Evolutionary conservation across 73 alveolate genomes (phyloP).

Genomic region (Paramecium octaurelia): DNA sequence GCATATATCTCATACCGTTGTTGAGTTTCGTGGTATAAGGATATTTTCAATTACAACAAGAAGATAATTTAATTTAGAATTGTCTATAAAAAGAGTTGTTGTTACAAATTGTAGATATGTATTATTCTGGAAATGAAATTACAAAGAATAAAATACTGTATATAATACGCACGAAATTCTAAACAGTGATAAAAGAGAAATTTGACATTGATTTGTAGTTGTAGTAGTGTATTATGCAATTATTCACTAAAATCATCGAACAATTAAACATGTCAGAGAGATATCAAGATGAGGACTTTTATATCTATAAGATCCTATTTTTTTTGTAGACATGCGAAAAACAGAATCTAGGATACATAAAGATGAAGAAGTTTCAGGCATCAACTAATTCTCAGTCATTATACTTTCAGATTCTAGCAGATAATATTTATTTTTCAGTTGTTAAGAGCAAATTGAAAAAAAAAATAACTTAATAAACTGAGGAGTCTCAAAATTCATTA

Average conservation of each 20-base stretch:
- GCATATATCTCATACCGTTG: background rate
- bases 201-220: background rate
- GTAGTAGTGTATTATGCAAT: background rate
- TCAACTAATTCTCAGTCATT: background rate
- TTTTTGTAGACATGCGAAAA: background rate
- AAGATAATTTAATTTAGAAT: background rate
- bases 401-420: background rate
- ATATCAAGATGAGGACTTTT: background rate
- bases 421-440: background rate
- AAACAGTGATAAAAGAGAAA: background rate
- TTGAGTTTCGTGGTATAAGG: background rate
- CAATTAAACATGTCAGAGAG: background rate
- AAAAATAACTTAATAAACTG: background rate
- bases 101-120: background rate
- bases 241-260: background rate
- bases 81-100: background rate
- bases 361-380: background rate
- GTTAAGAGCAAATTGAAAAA: background rate
- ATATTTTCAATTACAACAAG: background rate
- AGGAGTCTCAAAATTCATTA: background rate
- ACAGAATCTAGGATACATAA: background rate
- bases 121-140: background rate
- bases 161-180: background rate
- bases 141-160: background rate
- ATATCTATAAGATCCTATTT: background rate